Evolutionary conservation across 1,284 basidiomycete genomes (phyloP).

Genomic region (Xanthoconium separans): DNA sequence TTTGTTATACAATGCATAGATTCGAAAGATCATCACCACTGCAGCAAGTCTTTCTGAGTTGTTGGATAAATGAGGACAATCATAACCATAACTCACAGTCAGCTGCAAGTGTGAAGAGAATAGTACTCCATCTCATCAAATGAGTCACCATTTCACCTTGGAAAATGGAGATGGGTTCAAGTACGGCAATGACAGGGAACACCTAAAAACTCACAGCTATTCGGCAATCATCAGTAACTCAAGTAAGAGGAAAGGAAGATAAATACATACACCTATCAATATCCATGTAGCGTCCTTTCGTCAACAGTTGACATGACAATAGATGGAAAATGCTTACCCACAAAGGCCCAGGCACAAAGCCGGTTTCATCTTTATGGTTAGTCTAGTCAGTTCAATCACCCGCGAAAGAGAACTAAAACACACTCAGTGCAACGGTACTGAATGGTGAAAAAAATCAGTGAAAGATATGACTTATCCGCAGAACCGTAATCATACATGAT

Average conservation of each 20-base stretch:
- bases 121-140: background rate
- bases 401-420: background rate
- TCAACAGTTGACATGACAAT: background rate
- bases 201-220: conserved; percentile 3
- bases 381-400: background rate
- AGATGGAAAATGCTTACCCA: background rate
- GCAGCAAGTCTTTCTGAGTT: background rate
- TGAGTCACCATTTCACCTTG: background rate
- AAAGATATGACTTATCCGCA: background rate
- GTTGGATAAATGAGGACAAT: background rate
- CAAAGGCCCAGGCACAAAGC: conserved; percentile 8
- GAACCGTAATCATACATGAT: background rate
- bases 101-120: background rate
- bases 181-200: no score
- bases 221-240: background rate
- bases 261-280: conserved; percentile 5
- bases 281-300: background rate
- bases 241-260: background rate
- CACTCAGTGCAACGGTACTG: conserved; percentile 1
- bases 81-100: conserved; percentile 2
- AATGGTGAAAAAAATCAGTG: background rate
- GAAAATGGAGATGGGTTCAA: background rate
- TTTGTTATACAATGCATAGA: background rate
- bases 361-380: background rate
- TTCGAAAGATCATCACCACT: background rate